Base-by-base conservation (phyloP, 2,329 filamentous ascomycete species). In the Amauroascus niger region DNA sequence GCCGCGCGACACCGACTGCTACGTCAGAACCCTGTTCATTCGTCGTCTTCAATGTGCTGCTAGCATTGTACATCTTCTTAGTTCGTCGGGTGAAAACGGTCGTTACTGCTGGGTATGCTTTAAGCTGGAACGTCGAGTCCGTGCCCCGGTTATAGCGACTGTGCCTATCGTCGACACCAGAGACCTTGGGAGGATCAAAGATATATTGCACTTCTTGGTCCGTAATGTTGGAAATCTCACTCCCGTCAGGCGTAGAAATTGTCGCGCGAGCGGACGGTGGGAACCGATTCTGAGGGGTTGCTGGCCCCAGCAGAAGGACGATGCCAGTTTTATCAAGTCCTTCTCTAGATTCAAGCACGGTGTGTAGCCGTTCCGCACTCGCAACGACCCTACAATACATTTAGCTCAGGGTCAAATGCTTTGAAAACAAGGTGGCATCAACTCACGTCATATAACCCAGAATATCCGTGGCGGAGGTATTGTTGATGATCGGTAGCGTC, bases 1-100 rank as follows among this genome's bases (percentile, higher is more conserved):
- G 81, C 9, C 85, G 76, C 6, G 87, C 87, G 62, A 83, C 91
- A 20, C 89, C 90, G n/a, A 90, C 83, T 9, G 88, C 85, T 1
- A 96, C 87, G 3, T 70, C 65, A 8, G 77, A 67, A 0, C 78
- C 79, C 58, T 88, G 75, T 62, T 95, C 88, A 60, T 95, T 94
- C 7, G 67, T 74, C 0, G 87, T 86, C 5, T 80, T 79, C 13
- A 95, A 74, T 1, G 78, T 66, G 57, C 82, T 82, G 14, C 83
- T 86, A 3, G 87, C 82, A 60, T 86, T 86, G 63, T 87, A 87
- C 14, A 79, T 70, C 1, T 63, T 57, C 6, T 61, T 56, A 55
- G 77, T 78, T 6, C 74, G 67, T 6, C 72, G 61, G 1, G 78
- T 76, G 60, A 87, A 83, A 0, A 79, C 81, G 24, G 77, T 68